phyloP scores from a whole-genome alignment of 2,329 filamentous ascomycete genomes.

The Stagonosporopsis vannaccii region DNA sequence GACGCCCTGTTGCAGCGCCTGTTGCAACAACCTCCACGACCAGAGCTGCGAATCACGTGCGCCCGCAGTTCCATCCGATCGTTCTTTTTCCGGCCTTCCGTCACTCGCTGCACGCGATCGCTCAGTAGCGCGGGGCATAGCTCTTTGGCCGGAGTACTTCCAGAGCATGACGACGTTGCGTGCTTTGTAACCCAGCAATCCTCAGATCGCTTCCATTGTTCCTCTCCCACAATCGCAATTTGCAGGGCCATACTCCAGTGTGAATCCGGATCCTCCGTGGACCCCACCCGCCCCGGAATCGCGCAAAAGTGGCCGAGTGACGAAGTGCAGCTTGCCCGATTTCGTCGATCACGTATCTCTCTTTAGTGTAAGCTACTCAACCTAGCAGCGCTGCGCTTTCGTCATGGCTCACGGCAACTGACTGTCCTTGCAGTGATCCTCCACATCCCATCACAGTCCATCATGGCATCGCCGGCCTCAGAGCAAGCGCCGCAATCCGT shows the following conservation, averaged over 20 bases:
- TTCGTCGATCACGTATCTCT: slow-evolving; percentile 24
- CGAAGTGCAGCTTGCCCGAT: slow-evolving; percentile 22
- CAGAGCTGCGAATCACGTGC: slow-evolving; percentile 6
- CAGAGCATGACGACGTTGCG: slow-evolving; percentile 31
- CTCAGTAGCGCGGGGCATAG: slow-evolving; percentile 22
- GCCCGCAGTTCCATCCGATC: background rate
- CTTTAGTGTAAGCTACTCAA: slow-evolving; percentile 25
- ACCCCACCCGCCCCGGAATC: slow-evolving; percentile 14
- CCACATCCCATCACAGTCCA: slow-evolving; percentile 13
- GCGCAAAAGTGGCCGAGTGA: slow-evolving; percentile 16
- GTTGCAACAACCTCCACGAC: background rate
- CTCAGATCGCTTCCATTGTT: slow-evolving; percentile 7
- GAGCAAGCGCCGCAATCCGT: slow-evolving; percentile 43
- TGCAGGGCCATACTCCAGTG: background rate
- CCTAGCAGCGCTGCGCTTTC: slow-evolving; percentile 29
- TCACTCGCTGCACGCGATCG: slow-evolving; percentile 19
- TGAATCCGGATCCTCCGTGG: slow-evolving; percentile 19
- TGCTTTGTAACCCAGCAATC: slow-evolving; percentile 11
- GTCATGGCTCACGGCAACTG: slow-evolving; percentile 27
- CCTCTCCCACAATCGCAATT: slow-evolving; percentile 10
- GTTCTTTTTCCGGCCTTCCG: slow-evolving; percentile 12
- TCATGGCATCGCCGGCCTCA: slow-evolving; percentile 38
- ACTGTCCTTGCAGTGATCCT: slow-evolving; percentile 15
- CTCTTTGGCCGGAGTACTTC: slow-evolving; percentile 11
- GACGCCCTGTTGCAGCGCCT: slow-evolving; percentile 1